Percentiles rank a stretch among this genome's conserved stretches.
Conservation (phyloP, 352 stramenopile genomes). For the Phytophthora pisi region DNA sequence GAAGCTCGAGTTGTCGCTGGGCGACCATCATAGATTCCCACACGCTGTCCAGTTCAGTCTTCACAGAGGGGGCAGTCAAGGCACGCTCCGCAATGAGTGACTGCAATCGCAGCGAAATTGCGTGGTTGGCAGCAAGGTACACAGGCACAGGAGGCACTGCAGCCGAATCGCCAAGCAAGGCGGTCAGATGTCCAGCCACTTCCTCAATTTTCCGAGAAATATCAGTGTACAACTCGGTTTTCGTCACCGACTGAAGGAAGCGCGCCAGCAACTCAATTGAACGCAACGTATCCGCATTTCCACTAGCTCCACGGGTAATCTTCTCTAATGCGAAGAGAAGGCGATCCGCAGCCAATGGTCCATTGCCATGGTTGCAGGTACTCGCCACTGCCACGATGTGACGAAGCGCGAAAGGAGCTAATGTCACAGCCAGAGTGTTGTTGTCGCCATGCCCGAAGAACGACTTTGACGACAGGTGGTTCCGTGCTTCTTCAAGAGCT, state of each 20-base stretch:
- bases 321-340: conserved; percentile 73
- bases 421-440: conserved; percentile 33
- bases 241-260: conserved; percentile 61
- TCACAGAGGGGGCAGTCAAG: conserved; percentile 14
- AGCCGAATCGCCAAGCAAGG: conserved; percentile 28
- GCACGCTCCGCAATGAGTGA: conserved; percentile 25
- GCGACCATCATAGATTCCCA: conserved; percentile 46
- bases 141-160: conserved; percentile 43
- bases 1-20: conserved; percentile 56
- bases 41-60: conserved; percentile 32
- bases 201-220: conserved; percentile 37
- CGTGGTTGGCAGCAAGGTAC: conserved; percentile 58
- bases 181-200: conserved; percentile 8
- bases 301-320: conserved; percentile 31
- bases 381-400: conserved; percentile 55
- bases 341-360: conserved; percentile 48
- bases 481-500: conserved; percentile 46
- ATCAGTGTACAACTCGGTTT: conserved; percentile 46
- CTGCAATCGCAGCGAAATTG: conserved; percentile 45
- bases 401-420: conserved; percentile 65
- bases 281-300: conserved; percentile 8
- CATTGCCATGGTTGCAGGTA: conserved; percentile 24
- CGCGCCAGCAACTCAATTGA: conserved; percentile 52
- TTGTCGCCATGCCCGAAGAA: conserved; percentile 46
- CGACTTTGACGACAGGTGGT: conserved; percentile 54